These are phyloP conservation scores for Lasiosphaeriaceae sp. DNA, from an alignment of 495 filamentous ascomycete species.

Conservation along the genomic window DNA sequence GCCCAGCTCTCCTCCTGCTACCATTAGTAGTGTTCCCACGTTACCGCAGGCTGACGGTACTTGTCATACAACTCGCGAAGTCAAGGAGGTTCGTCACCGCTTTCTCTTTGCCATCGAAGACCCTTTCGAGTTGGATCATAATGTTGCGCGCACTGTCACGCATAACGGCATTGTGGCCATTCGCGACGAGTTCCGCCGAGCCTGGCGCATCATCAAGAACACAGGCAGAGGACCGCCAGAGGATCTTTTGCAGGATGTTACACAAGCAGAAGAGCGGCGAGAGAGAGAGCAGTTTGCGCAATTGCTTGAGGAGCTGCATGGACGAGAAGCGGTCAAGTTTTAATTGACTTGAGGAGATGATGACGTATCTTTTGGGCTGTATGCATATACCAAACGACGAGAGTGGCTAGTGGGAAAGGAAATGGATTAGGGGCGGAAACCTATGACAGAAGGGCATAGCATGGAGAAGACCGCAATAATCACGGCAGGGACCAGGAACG, in stretches of 20 bases:
- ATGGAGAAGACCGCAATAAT: no score
- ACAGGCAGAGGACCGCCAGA: constrained; percentile 29
- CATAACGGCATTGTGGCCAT: constrained; percentile 71
- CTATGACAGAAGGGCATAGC: no score
- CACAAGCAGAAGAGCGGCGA: constrained; percentile 14
- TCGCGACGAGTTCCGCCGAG: constrained; percentile 73
- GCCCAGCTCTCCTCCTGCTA: not conserved
- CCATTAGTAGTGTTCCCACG: not conserved
- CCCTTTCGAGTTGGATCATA: constrained; percentile 79
- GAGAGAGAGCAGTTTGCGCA: constrained; percentile 31
- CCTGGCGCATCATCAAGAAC: constrained; percentile 57
- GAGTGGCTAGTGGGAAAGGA: no score
- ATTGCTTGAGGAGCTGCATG: constrained; percentile 41
- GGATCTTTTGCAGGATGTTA: constrained; percentile 37
- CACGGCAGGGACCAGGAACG: no score
- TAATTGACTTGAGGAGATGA: no score
- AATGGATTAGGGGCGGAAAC: no score
- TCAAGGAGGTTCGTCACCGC: constrained; percentile 66
- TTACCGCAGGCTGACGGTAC: not conserved
- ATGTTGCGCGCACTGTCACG: constrained; percentile 77
- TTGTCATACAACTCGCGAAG: constrained; percentile 23
- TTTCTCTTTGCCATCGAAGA: constrained; percentile 86
- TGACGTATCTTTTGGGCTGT: no score
- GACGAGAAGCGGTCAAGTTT: no score
- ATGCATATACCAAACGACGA: no score